Evolutionary conservation across 345 rosid species (phyloP).

Genomic region (Citrus sinensis): DVS_A1.0 CM039166.1:25189001-25189500

Average conservation of each 20-base stretch:
- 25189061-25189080: background rate
- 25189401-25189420: background rate
- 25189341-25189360: background rate
- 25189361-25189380: background rate
- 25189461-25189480: conserved; percentile 6
- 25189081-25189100: background rate
- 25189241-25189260: background rate
- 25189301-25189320: conserved; percentile 4
- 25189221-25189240: background rate
- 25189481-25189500: background rate
- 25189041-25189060: conserved; percentile 62
- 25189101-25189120: background rate
- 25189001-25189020: conserved; percentile 64
- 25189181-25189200: background rate
- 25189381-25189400: conserved; percentile 1
- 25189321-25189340: background rate
- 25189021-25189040: conserved; percentile 51
- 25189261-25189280: background rate
- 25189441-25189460: background rate
- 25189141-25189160: background rate
- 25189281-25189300: background rate
- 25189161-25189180: too few relatives aligned
- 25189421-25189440: background rate
- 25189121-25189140: background rate
- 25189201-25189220: background rate